A percentile compares a stretch with the other conserved stretches of the same genome.
Evolutionary conservation across 352 stramenopile species (phyloP).

Genomic region (Paralagenidium karlingii): DNA sequence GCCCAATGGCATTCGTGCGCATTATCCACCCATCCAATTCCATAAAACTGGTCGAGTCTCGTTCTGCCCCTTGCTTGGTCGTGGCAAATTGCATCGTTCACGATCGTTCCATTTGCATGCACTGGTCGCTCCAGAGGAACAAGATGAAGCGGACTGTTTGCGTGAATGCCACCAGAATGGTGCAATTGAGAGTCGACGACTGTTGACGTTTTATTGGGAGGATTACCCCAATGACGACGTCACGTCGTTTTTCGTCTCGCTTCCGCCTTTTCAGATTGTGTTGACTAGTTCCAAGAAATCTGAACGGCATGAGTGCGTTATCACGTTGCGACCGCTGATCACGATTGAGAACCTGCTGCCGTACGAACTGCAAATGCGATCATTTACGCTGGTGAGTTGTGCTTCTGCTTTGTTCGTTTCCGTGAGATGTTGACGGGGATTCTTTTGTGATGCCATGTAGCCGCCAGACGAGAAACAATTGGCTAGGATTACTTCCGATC

Average conservation of each 20-base stretch:
- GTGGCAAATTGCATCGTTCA: slow-evolving; percentile 51
- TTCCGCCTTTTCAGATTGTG: slow-evolving; percentile 65
- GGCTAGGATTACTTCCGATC: no score
- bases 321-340: slow-evolving; percentile 54
- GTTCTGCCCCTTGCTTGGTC: slow-evolving; percentile 45
- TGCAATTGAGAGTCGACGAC: slow-evolving; percentile 17
- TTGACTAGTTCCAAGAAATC: slow-evolving; percentile 58
- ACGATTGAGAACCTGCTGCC: slow-evolving; percentile 64
- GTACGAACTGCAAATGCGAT: slow-evolving; percentile 60
- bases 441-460: no score
- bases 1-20: slow-evolving; percentile 8
- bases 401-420: neutral
- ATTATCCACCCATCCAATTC: slow-evolving; percentile 76
- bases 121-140: slow-evolving; percentile 10
- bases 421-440: neutral
- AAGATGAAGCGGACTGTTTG: no score
- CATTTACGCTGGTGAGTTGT: slow-evolving; percentile 41
- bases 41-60: slow-evolving; percentile 54
- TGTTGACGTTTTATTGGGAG: slow-evolving; percentile 68
- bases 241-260: slow-evolving; percentile 21
- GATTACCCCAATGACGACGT: slow-evolving; percentile 19
- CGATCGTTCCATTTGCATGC: slow-evolving; percentile 37
- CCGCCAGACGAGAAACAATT: no score
- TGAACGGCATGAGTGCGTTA: slow-evolving; percentile 59
- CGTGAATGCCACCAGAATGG: slow-evolving; percentile 29